Percentiles rank a stretch among this genome's conserved stretches.
phyloP scores from a whole-genome alignment of 257 asterid species.

The Plantago elongata region DNA sequence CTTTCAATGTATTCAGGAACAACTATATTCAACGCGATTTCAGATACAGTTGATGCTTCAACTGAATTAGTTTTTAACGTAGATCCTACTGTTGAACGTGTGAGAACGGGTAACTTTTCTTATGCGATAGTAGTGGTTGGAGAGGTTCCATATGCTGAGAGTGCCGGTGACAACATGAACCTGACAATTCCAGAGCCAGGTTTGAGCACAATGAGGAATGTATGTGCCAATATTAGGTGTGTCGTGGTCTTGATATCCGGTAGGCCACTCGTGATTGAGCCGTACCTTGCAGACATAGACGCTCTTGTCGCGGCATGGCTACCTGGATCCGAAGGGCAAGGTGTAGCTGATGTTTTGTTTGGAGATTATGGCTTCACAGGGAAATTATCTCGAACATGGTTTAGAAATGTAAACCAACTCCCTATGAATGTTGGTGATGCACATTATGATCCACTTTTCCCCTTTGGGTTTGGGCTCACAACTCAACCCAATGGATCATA shows the following conservation, averaged over 20 bases:
- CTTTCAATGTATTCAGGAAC: constrained; percentile 29
- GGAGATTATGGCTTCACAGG: constrained; percentile 28
- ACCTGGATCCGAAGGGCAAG: constrained; percentile 54
- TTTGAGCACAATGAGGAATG: constrained; percentile 25
- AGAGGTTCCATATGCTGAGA: constrained; percentile 49
- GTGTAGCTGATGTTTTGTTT: constrained; percentile 32
- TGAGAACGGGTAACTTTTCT: constrained; percentile 24
- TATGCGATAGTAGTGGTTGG: constrained; percentile 54
- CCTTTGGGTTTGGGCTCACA: constrained; percentile 43
- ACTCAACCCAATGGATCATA: constrained; percentile 18
- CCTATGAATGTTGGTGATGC: constrained; percentile 28
- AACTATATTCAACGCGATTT: constrained; percentile 38
- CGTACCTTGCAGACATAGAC: constrained; percentile 33
- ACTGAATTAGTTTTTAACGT: constrained; percentile 37
- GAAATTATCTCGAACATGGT: constrained; percentile 27
- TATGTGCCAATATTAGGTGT: constrained; percentile 37
- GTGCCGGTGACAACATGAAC: constrained; percentile 37
- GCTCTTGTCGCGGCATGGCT: constrained; percentile 59
- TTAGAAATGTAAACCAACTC: constrained; percentile 24
- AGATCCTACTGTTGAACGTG: constrained; percentile 17
- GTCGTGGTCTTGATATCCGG: constrained; percentile 48
- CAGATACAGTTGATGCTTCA: constrained; percentile 28
- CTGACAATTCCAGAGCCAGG: constrained; percentile 39
- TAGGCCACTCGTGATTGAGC: constrained; percentile 44
- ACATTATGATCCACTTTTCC: constrained; percentile 35